These are phyloP conservation scores for Elymus sibiricus DNA, from an alignment of 176 grass and related monocot species.

Conservation along the genomic window DNA sequence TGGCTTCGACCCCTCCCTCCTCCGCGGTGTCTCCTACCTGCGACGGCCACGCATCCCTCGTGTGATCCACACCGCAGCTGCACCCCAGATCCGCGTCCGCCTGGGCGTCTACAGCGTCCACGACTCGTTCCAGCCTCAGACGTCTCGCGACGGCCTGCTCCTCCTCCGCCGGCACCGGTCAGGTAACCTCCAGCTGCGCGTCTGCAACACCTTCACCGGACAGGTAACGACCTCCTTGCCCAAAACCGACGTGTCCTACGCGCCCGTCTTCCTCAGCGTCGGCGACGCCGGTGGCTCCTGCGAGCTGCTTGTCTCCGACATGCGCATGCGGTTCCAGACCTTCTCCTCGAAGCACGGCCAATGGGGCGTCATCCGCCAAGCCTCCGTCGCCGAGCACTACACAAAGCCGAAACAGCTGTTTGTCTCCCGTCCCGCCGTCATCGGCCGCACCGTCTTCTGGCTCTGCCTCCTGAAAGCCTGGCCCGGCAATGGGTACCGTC, in stretches of 20 bases:
- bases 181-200: neutral
- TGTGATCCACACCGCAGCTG: neutral
- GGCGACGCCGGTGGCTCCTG: neutral
- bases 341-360: neutral
- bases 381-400: no score
- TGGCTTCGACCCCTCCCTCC: neutral
- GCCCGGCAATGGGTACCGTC: no score
- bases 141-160: conserved; percentile 2
- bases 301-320: neutral
- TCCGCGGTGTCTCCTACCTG: neutral
- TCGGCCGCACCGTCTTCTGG: neutral
- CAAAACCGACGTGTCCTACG: neutral
- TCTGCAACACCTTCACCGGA: neutral
- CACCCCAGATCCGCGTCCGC: neutral
- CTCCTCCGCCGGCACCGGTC: neutral
- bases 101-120: neutral
- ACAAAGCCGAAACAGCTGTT: no score
- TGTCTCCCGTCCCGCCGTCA: neutral
- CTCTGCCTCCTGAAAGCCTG: neutral
- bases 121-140: neutral
- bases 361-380: neutral
- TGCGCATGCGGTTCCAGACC: neutral
- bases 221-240: no score
- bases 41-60: no score
- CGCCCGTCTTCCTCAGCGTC: no score